A percentile compares a stretch with the other conserved stretches of the same genome.
These are phyloP conservation scores for Mariannaea sp. DNA, from an alignment of 2,329 filamentous ascomycete genomes.

Conservation along the genomic window DNA sequence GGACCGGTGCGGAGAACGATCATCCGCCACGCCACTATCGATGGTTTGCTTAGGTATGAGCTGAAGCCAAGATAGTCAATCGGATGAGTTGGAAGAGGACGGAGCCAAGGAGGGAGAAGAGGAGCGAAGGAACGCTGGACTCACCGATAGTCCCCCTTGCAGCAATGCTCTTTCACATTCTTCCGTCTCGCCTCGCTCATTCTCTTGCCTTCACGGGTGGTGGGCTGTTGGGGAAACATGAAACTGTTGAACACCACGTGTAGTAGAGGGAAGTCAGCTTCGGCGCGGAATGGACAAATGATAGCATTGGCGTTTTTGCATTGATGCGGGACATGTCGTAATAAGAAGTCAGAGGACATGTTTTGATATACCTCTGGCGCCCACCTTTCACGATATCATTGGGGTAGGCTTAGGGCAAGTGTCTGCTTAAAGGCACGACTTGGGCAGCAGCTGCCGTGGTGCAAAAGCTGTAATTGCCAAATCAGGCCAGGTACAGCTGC, in stretches of 20 bases:
- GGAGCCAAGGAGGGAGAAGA: neutral
- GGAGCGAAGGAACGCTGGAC: constrained; percentile 6
- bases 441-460: constrained; percentile 1
- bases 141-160: constrained; percentile 14
- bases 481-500: constrained; percentile 16
- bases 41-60: neutral
- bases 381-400: constrained; percentile 16
- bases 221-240: constrained; percentile 10
- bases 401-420: constrained; percentile 7
- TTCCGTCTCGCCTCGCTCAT: neutral
- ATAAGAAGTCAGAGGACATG: constrained; percentile 36
- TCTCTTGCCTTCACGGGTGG: neutral
- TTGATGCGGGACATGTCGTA: constrained; percentile 28
- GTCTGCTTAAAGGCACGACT: constrained; percentile 9
- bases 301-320: constrained; percentile 7
- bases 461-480: constrained; percentile 5
- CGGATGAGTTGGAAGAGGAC: constrained; percentile 1
- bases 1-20: constrained; percentile 10
- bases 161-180: neutral
- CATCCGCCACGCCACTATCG: constrained; percentile 3
- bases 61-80: constrained; percentile 7
- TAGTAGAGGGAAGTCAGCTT: constrained; percentile 12
- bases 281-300: constrained; percentile 16
- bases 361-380: constrained; percentile 24
- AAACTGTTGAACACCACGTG: constrained; percentile 19